Base-by-base conservation (phyloP, 768 basidiomycete species). In the Butyriboletus loyo region DNA sequence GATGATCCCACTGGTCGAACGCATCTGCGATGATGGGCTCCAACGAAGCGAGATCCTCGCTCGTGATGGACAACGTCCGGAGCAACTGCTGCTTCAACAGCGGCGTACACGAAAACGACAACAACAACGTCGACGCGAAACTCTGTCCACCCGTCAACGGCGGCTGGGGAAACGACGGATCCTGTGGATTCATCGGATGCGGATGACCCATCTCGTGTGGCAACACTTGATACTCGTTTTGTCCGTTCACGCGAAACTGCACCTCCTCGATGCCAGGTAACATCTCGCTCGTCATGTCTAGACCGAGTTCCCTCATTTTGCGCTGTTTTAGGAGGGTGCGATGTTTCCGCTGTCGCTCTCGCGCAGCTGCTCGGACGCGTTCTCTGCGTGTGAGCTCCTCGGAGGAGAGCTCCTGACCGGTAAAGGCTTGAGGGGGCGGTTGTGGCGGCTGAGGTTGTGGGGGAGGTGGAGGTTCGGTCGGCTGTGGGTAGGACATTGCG, bases 1-100 rank as follows among this genome's bases (percentile, higher is more conserved):
- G 85, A 58, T 84, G 82, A 61, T 92, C 85, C 90, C 90, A 92
- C 36, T 87, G 85, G 52, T 92, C 90, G 80, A 88, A 92, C 17
- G 89, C 89, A 40, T 87, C 84, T 6, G 90, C 89, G 41, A 92
- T 85, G 59, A 89, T 75, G 25, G 88, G 86, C 63, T 92, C 87
- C 45, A 92, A 72, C 10, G 86, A 83, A 3, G 83, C 83, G 17
- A 92, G 77, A 61, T 92, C 90, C 47, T 91, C 89, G 69, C 82
- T 83, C 27, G 86, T 82, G 81, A 92, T 85, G 56, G 80, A 78
- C 43, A 92, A 73, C 6, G 81, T 83, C 44, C 87, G 82, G 30
- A 92, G 68, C 27, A 91, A 73, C 59, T 91, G 87, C 51, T 83
- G 82, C 71, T 89, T 92, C 56, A 91, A 72, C 49, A 85, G 69